Percentiles rank a stretch among this genome's conserved stretches.
phyloP scores from a whole-genome alignment of 1,284 basidiomycete species.

The Ustilago sp. region DNA sequence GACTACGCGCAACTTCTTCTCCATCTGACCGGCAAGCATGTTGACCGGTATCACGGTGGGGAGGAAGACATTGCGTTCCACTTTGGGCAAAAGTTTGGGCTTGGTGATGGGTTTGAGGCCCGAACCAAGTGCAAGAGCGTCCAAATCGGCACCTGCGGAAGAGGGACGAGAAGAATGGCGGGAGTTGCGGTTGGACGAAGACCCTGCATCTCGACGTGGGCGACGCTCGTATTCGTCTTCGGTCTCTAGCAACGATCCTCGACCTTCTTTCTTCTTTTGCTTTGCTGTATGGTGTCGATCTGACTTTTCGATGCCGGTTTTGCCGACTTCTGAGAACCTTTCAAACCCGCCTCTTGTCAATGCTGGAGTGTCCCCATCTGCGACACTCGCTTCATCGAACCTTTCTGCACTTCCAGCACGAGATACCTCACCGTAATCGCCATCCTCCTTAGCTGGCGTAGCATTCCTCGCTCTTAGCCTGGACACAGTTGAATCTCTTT shows the following conservation, averaged over 20 bases:
- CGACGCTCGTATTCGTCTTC: slow-evolving; percentile 6
- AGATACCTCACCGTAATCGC: neutral
- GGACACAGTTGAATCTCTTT: slow-evolving; percentile 24
- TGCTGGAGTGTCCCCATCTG: neutral
- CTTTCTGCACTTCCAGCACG: slow-evolving; percentile 6
- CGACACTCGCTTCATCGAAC: slow-evolving; percentile 11
- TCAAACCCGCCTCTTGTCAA: slow-evolving; percentile 13
- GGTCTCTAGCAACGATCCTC: slow-evolving; percentile 33
- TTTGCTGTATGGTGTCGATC: slow-evolving; percentile 44
- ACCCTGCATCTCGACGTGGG: neutral
- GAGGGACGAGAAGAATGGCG: slow-evolving; percentile 3
- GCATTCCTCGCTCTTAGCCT: slow-evolving; percentile 25
- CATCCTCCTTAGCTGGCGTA: neutral
- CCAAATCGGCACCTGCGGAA: too few relatives aligned
- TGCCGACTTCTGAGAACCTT: neutral
- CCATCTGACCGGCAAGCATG: slow-evolving; percentile 53
- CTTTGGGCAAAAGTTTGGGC: slow-evolving; percentile 25
- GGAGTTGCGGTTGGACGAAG: slow-evolving; percentile 3
- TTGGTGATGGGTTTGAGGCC: slow-evolving; percentile 11
- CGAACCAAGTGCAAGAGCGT: neutral
- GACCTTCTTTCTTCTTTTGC: slow-evolving; percentile 50
- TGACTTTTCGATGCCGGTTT: slow-evolving; percentile 20
- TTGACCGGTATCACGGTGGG: slow-evolving; percentile 58
- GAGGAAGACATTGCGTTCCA: slow-evolving; percentile 48
- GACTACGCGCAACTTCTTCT: slow-evolving; percentile 54